phyloP scores from a whole-genome alignment of 2,329 filamentous ascomycete genomes.

The Podosphaera fusca region DNA sequence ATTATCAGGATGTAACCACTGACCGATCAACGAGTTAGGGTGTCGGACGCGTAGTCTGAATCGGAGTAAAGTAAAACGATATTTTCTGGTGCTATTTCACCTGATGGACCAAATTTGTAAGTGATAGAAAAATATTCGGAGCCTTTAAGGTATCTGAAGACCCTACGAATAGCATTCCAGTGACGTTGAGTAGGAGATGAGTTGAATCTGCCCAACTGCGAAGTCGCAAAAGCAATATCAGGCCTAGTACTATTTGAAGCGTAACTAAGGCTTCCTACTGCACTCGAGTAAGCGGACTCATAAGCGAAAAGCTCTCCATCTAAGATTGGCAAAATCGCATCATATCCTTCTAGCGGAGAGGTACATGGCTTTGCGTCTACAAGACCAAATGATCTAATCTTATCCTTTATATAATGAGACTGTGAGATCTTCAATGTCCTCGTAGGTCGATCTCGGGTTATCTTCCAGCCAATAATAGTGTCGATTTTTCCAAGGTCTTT shows the following conservation, averaged over 20 bases:
- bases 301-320: background rate
- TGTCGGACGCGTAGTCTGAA: background rate
- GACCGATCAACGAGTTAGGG: background rate
- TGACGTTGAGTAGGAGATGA: background rate
- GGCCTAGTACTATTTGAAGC: background rate
- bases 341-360: background rate
- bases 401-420: background rate
- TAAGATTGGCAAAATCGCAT: background rate
- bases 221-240: background rate
- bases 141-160: background rate
- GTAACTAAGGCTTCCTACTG: background rate
- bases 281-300: background rate
- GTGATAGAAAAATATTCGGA: background rate
- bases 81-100: background rate
- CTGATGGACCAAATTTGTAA: background rate
- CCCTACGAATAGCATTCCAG: background rate
- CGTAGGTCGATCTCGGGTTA: background rate
- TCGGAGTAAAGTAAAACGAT: background rate
- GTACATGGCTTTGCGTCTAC: background rate
- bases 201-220: background rate
- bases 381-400: background rate
- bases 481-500: background rate
- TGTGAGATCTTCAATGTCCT: background rate
- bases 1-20: background rate
- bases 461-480: background rate